These are phyloP conservation scores for Paracoccidioides lutzii DNA, from an alignment of 2,329 filamentous ascomycete genomes.

Conservation along the genomic window DNA sequence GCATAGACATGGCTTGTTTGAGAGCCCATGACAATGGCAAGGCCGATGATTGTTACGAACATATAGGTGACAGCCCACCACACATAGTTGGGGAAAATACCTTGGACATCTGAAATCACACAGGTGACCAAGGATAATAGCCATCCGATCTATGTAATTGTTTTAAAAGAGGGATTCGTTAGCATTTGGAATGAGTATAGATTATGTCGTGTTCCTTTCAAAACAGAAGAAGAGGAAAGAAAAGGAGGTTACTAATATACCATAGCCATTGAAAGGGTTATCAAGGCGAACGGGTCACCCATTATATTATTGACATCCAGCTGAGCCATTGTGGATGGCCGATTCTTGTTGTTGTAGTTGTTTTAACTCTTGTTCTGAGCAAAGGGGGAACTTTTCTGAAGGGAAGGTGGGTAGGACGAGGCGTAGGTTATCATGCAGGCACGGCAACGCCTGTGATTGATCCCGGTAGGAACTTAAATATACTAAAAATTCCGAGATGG, in stretches of 20 bases:
- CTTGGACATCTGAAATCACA: conserved; percentile 53
- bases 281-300: conserved; percentile 90
- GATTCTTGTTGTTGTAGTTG: conserved; percentile 1
- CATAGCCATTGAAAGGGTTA: conserved; percentile 79
- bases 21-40: conserved; percentile 71
- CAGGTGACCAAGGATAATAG: conserved; percentile 80
- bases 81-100: conserved; percentile 64
- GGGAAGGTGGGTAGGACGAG: conserved; percentile 11
- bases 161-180: conserved; percentile 3
- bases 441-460: background rate
- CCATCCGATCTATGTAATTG: conserved; percentile 73
- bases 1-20: conserved; percentile 80
- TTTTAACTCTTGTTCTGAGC: conserved; percentile 2
- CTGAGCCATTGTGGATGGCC: conserved; percentile 36
- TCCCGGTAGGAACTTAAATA: background rate
- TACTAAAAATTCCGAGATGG: background rate
- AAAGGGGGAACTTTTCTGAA: conserved; percentile 14
- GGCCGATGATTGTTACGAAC: conserved; percentile 66
- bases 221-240: background rate
- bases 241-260: conserved; percentile 47
- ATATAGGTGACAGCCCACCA: conserved; percentile 89
- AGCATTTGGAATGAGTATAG: background rate
- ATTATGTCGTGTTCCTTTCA: too few relatives aligned
- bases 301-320: conserved; percentile 81
- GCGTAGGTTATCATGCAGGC: conserved; percentile 17